Evolutionary conservation across 148 eudicot species (phyloP).

Genomic region (Rhododendron mucronatum): DNA sequence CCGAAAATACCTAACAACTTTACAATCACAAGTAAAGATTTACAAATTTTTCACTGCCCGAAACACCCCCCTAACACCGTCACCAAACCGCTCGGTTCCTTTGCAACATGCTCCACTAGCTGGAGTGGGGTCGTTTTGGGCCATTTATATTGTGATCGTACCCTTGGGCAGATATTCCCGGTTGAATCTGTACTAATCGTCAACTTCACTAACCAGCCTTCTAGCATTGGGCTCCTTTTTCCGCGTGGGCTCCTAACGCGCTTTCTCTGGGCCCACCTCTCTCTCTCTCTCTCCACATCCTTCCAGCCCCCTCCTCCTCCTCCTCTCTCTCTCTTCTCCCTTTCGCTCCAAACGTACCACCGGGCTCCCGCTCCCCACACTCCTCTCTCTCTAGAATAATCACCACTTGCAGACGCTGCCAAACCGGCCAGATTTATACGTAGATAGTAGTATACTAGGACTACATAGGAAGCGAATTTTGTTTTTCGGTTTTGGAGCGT

Average conservation of each 20-base stretch:
- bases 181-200: background rate
- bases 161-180: background rate
- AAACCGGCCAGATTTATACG: background rate
- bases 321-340: background rate
- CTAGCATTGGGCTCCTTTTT: background rate
- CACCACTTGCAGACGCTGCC: background rate
- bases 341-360: background rate
- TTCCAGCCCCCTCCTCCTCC: background rate
- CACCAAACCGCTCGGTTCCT: too few relatives aligned
- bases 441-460: too few relatives aligned
- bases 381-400: background rate
- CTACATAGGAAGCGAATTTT: background rate
- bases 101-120: too few relatives aligned
- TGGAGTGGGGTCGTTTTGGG: background rate
- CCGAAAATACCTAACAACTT: too few relatives aligned
- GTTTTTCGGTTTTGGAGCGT: background rate
- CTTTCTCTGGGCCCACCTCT: background rate
- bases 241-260: background rate
- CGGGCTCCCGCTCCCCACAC: background rate
- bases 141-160: background rate
- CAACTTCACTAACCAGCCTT: too few relatives aligned
- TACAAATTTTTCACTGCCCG: too few relatives aligned
- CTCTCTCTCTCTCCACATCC: background rate
- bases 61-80: too few relatives aligned
- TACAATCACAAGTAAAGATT: too few relatives aligned